Conservation (phyloP, 2,329 filamentous ascomycete species). For the Leptographium lundbergii region DNA sequence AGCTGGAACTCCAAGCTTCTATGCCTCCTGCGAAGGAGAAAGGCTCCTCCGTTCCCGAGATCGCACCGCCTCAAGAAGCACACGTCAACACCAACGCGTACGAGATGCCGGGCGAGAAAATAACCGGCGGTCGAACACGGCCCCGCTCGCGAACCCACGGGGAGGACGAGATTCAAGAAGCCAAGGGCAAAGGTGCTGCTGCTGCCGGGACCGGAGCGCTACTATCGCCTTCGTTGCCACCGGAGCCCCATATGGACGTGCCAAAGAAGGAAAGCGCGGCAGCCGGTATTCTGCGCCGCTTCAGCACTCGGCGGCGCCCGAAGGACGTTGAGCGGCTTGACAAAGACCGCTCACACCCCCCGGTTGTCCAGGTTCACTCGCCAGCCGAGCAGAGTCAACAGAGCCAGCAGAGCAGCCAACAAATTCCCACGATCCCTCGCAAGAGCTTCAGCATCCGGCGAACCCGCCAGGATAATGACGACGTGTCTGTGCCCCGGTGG, state of each 20-base stretch:
- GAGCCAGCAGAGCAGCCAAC: neutral
- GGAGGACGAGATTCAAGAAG: conserved; percentile 74
- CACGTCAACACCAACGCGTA: conserved; percentile 78
- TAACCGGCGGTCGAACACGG: conserved; percentile 69
- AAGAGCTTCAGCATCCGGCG: conserved; percentile 81
- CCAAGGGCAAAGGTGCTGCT: conserved; percentile 37
- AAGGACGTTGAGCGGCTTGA: conserved; percentile 52
- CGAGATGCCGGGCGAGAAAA: conserved; percentile 80
- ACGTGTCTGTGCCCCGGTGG: conserved; percentile 29
- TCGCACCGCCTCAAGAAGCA: conserved; percentile 70
- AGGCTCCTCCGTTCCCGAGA: conserved; percentile 49
- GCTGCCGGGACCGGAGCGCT: conserved; percentile 28
- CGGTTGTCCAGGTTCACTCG: conserved; percentile 65
- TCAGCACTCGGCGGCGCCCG: conserved; percentile 69
- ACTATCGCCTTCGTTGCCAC: conserved; percentile 28
- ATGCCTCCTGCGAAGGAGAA: conserved; percentile 25
- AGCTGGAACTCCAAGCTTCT: conserved; percentile 29
- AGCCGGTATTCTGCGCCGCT: conserved; percentile 69
- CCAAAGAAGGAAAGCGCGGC: conserved; percentile 79
- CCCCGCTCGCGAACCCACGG: conserved; percentile 86
- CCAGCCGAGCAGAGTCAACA: conserved; percentile 40
- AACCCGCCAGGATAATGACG: conserved; percentile 43
- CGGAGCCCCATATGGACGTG: conserved; percentile 45
- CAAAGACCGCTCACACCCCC: conserved; percentile 56
- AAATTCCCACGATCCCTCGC: conserved; percentile 44